Percentiles rank a stretch among this genome's conserved stretches.
These are phyloP conservation scores for Colletotrichum simmondsii DNA, from an alignment of 2,329 filamentous ascomycete species.

Conservation along the genomic window DNA sequence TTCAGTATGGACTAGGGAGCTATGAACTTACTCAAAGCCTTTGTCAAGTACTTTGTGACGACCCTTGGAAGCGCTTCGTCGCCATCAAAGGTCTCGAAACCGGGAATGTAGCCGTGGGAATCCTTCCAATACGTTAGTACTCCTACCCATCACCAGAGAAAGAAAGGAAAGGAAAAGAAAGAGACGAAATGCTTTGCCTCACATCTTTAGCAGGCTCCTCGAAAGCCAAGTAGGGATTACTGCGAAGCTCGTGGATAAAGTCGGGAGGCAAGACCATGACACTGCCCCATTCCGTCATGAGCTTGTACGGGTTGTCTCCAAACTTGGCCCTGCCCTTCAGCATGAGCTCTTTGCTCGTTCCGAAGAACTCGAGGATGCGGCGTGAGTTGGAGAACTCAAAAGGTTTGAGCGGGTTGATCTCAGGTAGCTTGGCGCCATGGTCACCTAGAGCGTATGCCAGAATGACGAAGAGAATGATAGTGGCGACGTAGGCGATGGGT, in stretches of 20 bases:
- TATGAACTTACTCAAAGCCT: slow-evolving; percentile 6
- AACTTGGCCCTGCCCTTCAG: background rate
- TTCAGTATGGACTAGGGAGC: no score
- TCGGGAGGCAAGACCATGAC: slow-evolving; percentile 11
- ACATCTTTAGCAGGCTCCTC: background rate
- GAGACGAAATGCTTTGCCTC: no score
- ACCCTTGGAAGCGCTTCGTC: background rate
- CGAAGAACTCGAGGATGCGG: slow-evolving; percentile 12
- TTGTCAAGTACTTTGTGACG: slow-evolving; percentile 14
- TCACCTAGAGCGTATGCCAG: slow-evolving; percentile 10
- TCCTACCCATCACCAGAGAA: rapidly evolving
- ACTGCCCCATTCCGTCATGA: slow-evolving; percentile 14
- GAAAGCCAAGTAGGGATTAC: slow-evolving; percentile 2
- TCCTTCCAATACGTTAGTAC: background rate
- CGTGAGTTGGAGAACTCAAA: slow-evolving; percentile 15
- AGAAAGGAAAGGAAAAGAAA: no score
- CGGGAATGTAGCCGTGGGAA: slow-evolving; percentile 8
- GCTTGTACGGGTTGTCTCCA: slow-evolving; percentile 1
- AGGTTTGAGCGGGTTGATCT: slow-evolving; percentile 2
- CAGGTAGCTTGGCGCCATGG: background rate
- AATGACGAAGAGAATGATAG: background rate
- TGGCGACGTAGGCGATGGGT: slow-evolving; percentile 10
- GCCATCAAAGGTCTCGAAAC: slow-evolving; percentile 1
- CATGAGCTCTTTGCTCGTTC: slow-evolving; percentile 5
- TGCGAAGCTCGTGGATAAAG: slow-evolving; percentile 17